phyloP scores from a whole-genome alignment of 176 grass and related monocot species.

The Raddia guianensis region DNA sequence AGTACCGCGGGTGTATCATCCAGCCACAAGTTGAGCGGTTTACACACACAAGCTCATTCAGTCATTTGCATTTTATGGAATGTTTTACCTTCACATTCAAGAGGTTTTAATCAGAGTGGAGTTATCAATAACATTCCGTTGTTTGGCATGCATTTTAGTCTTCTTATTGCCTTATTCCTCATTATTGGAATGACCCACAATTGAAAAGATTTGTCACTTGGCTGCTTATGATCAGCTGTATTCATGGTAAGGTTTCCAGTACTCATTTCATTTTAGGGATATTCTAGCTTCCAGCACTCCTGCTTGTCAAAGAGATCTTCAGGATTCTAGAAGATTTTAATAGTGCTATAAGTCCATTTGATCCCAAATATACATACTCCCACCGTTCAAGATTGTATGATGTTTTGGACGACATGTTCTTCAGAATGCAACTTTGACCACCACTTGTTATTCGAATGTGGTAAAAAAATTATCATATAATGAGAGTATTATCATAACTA shows the following conservation, averaged over 20 bases:
- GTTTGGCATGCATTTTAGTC: background rate
- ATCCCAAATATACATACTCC: background rate
- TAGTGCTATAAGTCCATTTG: background rate
- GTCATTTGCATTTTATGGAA: background rate
- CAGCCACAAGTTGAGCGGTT: background rate
- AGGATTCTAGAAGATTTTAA: background rate
- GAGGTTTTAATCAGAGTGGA: background rate
- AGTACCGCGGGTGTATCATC: no score
- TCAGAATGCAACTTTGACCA: no score
- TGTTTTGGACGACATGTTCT: no score
- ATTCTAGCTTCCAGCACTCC: background rate
- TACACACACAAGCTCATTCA: background rate
- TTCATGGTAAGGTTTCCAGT: background rate
- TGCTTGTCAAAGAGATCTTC: background rate
- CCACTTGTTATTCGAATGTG: no score
- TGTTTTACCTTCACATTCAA: background rate
- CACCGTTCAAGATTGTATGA: no score
- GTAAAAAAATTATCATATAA: no score
- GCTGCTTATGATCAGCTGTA: slow-evolving; percentile 5
- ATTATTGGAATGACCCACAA: background rate
- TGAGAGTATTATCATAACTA: no score
- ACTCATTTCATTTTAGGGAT: background rate
- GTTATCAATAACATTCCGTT: slow-evolving; percentile 9
- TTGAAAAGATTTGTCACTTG: background rate
- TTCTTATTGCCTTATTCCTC: background rate